Conservation (phyloP, 208 protist genomes). For the Endotrypanum monterogeii region DNA sequence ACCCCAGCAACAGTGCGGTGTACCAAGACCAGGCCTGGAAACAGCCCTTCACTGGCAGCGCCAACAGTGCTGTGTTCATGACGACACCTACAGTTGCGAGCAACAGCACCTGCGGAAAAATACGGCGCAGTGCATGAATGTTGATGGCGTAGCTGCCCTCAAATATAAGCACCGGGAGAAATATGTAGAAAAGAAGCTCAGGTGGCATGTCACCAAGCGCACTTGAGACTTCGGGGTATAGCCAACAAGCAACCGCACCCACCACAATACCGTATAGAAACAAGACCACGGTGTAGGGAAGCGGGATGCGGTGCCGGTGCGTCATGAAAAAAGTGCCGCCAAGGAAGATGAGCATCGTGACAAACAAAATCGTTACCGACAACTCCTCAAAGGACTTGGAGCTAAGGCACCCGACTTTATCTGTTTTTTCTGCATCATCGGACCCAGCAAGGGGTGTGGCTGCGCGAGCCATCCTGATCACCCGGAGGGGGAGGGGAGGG, state of each 20-base stretch:
- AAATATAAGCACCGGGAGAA: conserved; percentile 91
- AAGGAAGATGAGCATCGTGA: conserved; percentile 74
- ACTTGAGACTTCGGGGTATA: conserved; percentile 49
- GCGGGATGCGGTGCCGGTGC: conserved; percentile 48
- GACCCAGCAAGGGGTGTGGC: neutral
- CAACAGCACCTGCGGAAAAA: conserved; percentile 64
- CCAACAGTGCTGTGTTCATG: conserved; percentile 70
- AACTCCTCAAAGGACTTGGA: conserved; percentile 25
- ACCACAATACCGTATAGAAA: conserved; percentile 84
- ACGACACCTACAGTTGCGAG: conserved; percentile 82
- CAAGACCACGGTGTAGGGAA: conserved; percentile 82
- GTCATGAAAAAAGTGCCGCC: conserved; percentile 79
- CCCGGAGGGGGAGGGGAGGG: conserved; percentile 1
- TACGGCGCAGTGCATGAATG: conserved; percentile 65
- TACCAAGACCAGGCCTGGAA: conserved; percentile 75
- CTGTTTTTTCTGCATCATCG: neutral
- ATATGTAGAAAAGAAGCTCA: conserved; percentile 88
- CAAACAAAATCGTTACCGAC: conserved; percentile 59
- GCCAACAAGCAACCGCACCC: conserved; percentile 47
- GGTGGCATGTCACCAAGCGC: conserved; percentile 73
- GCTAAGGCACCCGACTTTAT: neutral
- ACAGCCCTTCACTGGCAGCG: conserved; percentile 44
- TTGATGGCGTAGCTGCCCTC: conserved; percentile 87
- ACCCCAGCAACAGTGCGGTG: conserved; percentile 69
- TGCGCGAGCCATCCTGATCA: neutral